Evolutionary conservation across 2,329 filamentous ascomycete species (phyloP).

Genomic region (Drechslerella dactyloides): DNA sequence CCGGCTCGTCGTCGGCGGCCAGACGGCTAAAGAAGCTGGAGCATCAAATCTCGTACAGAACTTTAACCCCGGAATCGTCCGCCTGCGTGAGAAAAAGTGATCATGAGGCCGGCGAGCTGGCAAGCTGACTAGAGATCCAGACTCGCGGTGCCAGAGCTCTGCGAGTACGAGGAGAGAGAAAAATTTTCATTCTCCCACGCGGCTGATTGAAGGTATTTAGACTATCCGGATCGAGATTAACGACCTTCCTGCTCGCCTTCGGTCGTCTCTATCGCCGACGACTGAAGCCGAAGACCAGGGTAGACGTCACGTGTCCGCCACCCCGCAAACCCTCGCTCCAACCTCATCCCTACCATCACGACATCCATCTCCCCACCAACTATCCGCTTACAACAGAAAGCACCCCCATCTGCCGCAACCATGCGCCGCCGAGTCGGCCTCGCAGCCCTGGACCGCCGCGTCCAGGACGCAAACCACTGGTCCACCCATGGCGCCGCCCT

Average conservation of each 20-base stretch:
- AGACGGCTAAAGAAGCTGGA: not conserved
- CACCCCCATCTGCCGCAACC: slow-evolving; percentile 51
- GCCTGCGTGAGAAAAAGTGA: no score
- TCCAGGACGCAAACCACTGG: slow-evolving; percentile 56
- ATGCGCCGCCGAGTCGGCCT: slow-evolving; percentile 83
- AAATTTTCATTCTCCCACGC: not conserved
- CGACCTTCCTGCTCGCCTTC: no score
- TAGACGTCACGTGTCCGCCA: not conserved
- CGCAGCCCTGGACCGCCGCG: slow-evolving; percentile 84
- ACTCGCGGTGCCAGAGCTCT: slow-evolving; percentile 1
- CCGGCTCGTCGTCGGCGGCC: not conserved
- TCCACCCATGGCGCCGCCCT: slow-evolving; percentile 70
- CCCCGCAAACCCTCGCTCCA: not conserved
- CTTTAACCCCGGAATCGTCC: no score
- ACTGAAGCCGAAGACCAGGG: no score
- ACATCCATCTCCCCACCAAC: not conserved
- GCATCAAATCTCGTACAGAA: no score
- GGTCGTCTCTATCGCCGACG: no score
- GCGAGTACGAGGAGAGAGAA: not conserved
- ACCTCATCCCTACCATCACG: not conserved
- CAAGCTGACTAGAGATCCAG: not conserved
- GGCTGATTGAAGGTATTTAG: not conserved
- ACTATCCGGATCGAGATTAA: no score
- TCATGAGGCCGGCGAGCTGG: not conserved
- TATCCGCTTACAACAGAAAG: not conserved